These are phyloP conservation scores for Rhododendron henanense DNA, from an alignment of 148 eudicot species.

Conservation along the genomic window DNA sequence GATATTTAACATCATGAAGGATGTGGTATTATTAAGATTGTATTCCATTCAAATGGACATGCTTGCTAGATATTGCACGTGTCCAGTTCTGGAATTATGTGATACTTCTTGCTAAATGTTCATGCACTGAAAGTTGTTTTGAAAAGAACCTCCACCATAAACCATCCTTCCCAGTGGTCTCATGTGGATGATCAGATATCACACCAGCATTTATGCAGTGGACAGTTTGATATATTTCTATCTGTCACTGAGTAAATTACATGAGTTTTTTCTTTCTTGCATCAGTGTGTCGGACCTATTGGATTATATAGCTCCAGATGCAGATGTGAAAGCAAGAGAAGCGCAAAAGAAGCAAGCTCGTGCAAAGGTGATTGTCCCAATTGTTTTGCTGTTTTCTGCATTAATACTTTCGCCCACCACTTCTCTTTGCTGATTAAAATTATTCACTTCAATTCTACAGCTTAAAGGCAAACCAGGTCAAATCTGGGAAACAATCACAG, in stretches of 20 bases:
- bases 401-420: background rate
- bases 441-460: slow-evolving; percentile 28
- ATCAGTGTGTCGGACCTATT: slow-evolving; percentile 90
- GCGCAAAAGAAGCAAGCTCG: slow-evolving; percentile 95
- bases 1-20: background rate
- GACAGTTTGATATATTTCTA: background rate
- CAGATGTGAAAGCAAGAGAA: slow-evolving; percentile 81
- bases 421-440: slow-evolving; percentile 8
- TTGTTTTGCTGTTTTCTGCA: slow-evolving; percentile 10
- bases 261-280: slow-evolving; percentile 5
- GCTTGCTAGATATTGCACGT: background rate
- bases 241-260: background rate
- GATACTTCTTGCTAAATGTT: background rate
- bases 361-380: slow-evolving; percentile 51
- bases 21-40: background rate
- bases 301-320: slow-evolving; percentile 90
- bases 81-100: background rate
- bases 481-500: slow-evolving; percentile 36
- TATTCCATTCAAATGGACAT: background rate
- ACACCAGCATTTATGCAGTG: background rate
- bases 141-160: background rate
- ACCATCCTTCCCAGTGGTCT: background rate
- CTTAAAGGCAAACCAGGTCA: slow-evolving; percentile 64
- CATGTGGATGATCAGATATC: background rate
- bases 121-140: background rate